Evolutionary conservation across 2,329 filamentous ascomycete genomes (phyloP).

Genomic region (Fusarium sp.): DNA sequence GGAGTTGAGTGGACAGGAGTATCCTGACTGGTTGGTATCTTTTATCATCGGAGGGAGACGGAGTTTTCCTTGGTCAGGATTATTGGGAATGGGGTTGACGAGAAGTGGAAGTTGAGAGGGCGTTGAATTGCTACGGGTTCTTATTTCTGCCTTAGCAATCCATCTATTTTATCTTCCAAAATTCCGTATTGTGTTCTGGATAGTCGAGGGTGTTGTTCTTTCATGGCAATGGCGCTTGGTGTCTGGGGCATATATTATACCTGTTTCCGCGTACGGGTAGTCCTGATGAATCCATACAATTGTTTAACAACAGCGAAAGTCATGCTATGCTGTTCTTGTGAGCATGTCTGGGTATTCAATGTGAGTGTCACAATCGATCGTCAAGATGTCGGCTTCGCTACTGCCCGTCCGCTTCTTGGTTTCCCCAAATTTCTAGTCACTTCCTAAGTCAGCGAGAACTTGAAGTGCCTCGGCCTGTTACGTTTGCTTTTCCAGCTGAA

Average conservation of each 20-base stretch:
- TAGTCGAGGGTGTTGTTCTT: constrained; percentile 43
- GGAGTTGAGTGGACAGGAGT: constrained; percentile 33
- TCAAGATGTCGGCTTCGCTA: neutral
- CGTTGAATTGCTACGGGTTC: constrained; percentile 35
- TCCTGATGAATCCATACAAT: constrained; percentile 29
- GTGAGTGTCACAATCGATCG: neutral
- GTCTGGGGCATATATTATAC: constrained; percentile 50
- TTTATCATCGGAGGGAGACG: constrained; percentile 33
- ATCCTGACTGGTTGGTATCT: constrained; percentile 34
- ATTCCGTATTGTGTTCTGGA: constrained; percentile 34
- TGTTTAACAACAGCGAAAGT: neutral
- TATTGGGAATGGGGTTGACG: constrained; percentile 11
- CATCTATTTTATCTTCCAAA: constrained; percentile 41
- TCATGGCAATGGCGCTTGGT: constrained; percentile 54
- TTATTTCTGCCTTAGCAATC: constrained; percentile 40
- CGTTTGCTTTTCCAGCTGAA: neutral
- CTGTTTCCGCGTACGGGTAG: constrained; percentile 40
- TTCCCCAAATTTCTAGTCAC: neutral
- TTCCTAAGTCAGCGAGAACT: neutral
- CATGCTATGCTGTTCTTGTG: neutral
- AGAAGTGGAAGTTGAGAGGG: constrained; percentile 24
- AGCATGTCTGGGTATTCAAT: neutral
- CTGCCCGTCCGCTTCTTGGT: neutral
- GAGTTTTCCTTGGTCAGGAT: constrained; percentile 27
- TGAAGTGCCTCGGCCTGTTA: neutral